A percentile compares a stretch with the other conserved stretches of the same genome.
These are phyloP conservation scores for Floccularia luteovirens DNA, from an alignment of 768 basidiomycete species.

Conservation along the genomic window DNA sequence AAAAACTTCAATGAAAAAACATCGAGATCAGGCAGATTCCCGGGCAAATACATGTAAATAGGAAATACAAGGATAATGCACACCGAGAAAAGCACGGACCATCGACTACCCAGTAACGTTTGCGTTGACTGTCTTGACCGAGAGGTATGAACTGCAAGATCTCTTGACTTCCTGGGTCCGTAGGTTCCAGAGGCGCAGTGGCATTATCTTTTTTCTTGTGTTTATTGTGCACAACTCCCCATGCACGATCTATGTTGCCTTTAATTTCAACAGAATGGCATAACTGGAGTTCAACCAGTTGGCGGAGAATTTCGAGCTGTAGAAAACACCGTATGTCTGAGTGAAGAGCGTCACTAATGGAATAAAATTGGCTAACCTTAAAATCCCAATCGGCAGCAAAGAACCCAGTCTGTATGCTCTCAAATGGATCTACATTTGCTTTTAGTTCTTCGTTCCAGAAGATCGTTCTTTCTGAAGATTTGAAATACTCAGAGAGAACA, in stretches of 20 bases:
- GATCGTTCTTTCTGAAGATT: slow-evolving; percentile 62
- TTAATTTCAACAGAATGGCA: slow-evolving; percentile 63
- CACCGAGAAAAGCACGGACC: slow-evolving; percentile 59
- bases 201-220: slow-evolving; percentile 73
- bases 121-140: slow-evolving; percentile 70
- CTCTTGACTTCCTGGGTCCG: slow-evolving; percentile 61
- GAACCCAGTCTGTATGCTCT: slow-evolving; percentile 59
- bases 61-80: slow-evolving; percentile 15
- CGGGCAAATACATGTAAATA: slow-evolving; percentile 75
- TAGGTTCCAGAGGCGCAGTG: slow-evolving; percentile 44
- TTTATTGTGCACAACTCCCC: slow-evolving; percentile 80
- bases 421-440: slow-evolving; percentile 70
- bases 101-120: slow-evolving; percentile 83
- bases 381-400: slow-evolving; percentile 77
- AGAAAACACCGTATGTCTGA: slow-evolving; percentile 1
- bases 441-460: slow-evolving; percentile 73
- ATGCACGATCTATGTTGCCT: slow-evolving; percentile 70
- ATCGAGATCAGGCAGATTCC: slow-evolving; percentile 30
- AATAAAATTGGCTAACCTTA: slow-evolving; percentile 52
- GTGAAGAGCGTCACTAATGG: slow-evolving; percentile 8
- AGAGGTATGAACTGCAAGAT: slow-evolving; percentile 60
- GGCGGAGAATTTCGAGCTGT: slow-evolving; percentile 76
- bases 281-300: slow-evolving; percentile 82
- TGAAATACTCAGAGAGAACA: slow-evolving; percentile 68
- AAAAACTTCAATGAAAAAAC: slow-evolving; percentile 34